Evolutionary conservation across 345 rosid species (phyloP).

Genomic region (Microcos paniculata): DNA sequence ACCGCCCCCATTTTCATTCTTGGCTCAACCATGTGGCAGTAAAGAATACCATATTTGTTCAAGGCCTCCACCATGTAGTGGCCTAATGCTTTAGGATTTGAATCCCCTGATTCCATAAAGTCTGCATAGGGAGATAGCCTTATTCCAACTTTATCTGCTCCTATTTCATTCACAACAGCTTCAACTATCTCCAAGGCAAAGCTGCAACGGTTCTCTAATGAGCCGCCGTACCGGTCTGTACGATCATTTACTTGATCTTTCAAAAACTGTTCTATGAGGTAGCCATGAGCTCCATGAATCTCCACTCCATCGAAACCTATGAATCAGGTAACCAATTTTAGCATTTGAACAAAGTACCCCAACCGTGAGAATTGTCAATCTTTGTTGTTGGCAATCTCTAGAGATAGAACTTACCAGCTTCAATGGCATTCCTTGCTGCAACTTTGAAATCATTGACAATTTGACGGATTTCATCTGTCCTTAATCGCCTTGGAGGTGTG

Average conservation of each 20-base stretch:
- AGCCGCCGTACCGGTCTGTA: conserved; percentile 64
- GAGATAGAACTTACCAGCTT: conserved; percentile 10
- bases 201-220: conserved; percentile 60
- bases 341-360: neutral
- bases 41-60: conserved; percentile 51
- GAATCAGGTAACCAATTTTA: neutral
- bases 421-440: conserved; percentile 53
- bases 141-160: conserved; percentile 68
- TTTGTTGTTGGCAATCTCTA: no score
- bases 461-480: conserved; percentile 58
- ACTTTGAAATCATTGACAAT: conserved; percentile 57
- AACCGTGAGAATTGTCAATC: no score
- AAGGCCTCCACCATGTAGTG: conserved; percentile 58
- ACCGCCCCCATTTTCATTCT: conserved; percentile 45
- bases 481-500: conserved; percentile 51
- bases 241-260: conserved; percentile 69
- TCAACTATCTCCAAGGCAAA: conserved; percentile 61
- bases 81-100: conserved; percentile 56
- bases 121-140: conserved; percentile 60
- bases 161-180: conserved; percentile 60
- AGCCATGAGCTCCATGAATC: conserved; percentile 74
- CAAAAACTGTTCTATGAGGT: conserved; percentile 63
- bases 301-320: conserved; percentile 75
- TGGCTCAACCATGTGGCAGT: conserved; percentile 70
- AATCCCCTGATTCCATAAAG: conserved; percentile 55